Evolutionary conservation across 345 rosid species (phyloP), one percentile per base, ranked within the genome.

Genomic region (Pelargonium nanum): DNA sequence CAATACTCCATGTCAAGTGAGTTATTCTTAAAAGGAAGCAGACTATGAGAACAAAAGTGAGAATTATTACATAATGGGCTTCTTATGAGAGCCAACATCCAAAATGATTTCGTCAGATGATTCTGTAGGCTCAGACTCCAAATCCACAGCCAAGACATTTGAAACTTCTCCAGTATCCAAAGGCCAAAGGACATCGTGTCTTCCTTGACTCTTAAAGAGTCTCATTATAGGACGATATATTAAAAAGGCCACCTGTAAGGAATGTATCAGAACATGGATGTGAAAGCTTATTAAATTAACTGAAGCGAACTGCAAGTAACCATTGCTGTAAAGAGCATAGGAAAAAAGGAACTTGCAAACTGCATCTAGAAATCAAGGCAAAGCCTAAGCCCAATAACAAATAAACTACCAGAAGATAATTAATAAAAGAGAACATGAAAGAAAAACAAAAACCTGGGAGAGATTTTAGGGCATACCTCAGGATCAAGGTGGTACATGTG

Each of bases 181-280:
- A 68, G 99, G 99, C 99, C 99, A 94, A 74, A 66, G 86, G 66
- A 81, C 80, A 76, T 80, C 86, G 75, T 82, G 77, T 65, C 75
- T 76, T 8, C 79, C 80, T 63, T 72, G 83, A 71, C 85, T 78
- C 79, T 88, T 90, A 73, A 90, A 94, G 53, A 88, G 89, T 80
- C 99, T 84, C 99, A 94, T 88, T 56, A 85, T 86, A 26, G 97
- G 99, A 54, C 97, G 97, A 69, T 84, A 94, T 66, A 94, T 83
- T 80, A 94, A 75, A 83, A 90, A 94, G 24, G 96, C 96, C 63
- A 88, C 97, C 97, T 94, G 77, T 62, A 77, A 74, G 40, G 30
- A 57, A 60, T 65, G 25, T 25, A 53, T 64, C 12, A 71, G 32
- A 17, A 40, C 9, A 40, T 12, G 15, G 48, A 40, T 2, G 48